Evolutionary conservation across 176 grass and related monocot genomes (phyloP).

Genomic region (Poa annua): DNA sequence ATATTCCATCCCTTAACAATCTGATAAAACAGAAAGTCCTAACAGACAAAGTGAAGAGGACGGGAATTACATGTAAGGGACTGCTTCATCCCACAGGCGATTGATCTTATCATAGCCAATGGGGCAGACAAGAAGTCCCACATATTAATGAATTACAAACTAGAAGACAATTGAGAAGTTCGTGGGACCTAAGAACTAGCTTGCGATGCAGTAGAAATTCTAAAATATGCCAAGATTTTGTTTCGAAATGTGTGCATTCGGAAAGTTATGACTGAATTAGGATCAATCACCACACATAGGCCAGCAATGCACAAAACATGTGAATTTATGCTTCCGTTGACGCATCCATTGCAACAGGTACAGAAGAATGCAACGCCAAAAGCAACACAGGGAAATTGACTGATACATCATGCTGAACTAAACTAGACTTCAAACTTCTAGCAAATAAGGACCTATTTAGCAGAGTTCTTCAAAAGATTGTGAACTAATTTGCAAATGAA

Average conservation of each 20-base stretch:
- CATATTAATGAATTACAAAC: not conserved
- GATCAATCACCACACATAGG: slow-evolving; percentile 19
- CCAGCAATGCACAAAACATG: slow-evolving; percentile 49
- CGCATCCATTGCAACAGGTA: slow-evolving; percentile 49
- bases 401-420: not conserved
- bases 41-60: not conserved
- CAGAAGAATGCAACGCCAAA: slow-evolving; percentile 66
- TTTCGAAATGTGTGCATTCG: slow-evolving; percentile 36
- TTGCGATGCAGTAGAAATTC: not conserved
- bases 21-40: not conserved
- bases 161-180: no score
- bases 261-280: not conserved
- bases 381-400: slow-evolving; percentile 6
- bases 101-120: slow-evolving; percentile 25
- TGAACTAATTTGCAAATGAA: not conserved
- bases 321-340: slow-evolving; percentile 64
- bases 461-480: not conserved
- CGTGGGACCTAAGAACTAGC: not conserved
- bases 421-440: not conserved
- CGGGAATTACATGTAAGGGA: slow-evolving; percentile 24
- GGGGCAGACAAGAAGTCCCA: slow-evolving; percentile 43
- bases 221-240: not conserved
- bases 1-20: not conserved
- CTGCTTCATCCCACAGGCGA: slow-evolving; percentile 43
- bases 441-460: no score